Conservation (phyloP, 2,329 filamentous ascomycete genomes). For the Aspergillus pseudoglaucus region DNA sequence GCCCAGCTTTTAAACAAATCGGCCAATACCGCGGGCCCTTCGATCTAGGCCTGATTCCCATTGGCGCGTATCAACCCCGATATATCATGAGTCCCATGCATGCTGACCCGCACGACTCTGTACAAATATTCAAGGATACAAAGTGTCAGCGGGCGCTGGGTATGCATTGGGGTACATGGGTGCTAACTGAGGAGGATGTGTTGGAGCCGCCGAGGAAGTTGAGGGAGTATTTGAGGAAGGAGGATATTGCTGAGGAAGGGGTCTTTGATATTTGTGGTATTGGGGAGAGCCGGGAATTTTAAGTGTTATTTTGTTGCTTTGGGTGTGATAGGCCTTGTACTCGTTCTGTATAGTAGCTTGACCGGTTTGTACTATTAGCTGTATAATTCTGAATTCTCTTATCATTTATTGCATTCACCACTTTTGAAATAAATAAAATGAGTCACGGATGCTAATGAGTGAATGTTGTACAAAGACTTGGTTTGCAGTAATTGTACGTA, state of each 20-base stretch:
- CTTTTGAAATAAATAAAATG: too few species aligned
- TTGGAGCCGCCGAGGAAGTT: conserved; percentile 72
- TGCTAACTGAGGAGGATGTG: conserved; percentile 76
- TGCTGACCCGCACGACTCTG: conserved; percentile 76
- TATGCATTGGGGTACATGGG: conserved; percentile 91
- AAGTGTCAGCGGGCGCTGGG: conserved; percentile 70
- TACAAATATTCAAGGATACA: conserved; percentile 84
- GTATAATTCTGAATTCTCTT: too few species aligned
- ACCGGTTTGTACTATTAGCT: neutral
- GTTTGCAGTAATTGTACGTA: too few species aligned
- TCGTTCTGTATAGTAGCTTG: neutral
- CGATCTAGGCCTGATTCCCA: conserved; percentile 85
- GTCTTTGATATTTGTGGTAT: conserved; percentile 79
- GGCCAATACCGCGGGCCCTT: conserved; percentile 76
- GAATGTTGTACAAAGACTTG: too few species aligned
- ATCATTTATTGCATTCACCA: too few species aligned
- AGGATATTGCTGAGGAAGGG: conserved; percentile 62
- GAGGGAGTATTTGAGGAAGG: conserved; percentile 62
- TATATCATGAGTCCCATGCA: conserved; percentile 74
- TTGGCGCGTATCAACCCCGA: conserved; percentile 69
- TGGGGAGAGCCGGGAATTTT: conserved; percentile 75
- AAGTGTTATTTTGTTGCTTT: conserved; percentile 13
- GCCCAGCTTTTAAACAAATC: conserved; percentile 80
- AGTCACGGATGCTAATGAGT: too few species aligned
- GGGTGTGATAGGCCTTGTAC: neutral